Conservation (phyloP, 352 stramenopile genomes). For the Phytophthora chlamydospora region DNA sequence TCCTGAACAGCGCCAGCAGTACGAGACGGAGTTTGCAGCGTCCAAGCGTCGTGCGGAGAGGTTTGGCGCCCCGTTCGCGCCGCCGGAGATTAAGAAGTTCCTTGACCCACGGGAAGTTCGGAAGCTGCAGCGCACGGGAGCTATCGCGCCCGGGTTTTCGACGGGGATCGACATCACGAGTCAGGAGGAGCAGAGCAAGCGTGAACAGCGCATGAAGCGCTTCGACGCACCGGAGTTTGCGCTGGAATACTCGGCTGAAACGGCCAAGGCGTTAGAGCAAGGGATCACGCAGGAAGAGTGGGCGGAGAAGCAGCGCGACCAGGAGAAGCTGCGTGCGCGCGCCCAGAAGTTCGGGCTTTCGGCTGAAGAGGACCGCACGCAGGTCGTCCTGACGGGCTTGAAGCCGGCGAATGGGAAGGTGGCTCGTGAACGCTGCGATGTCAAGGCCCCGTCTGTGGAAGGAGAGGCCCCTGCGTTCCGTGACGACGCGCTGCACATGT, state of each 20-base stretch:
- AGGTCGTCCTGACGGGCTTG: conserved; percentile 34
- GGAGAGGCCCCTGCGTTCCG: conserved; percentile 48
- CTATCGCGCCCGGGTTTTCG: conserved; percentile 59
- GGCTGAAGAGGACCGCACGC: conserved; percentile 40
- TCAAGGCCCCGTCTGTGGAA: conserved; percentile 29
- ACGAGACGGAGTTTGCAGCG: conserved; percentile 47
- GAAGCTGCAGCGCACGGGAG: conserved; percentile 75
- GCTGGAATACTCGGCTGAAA: conserved; percentile 69
- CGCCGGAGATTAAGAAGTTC: conserved; percentile 77
- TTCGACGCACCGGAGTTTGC: conserved; percentile 83
- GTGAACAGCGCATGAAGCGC: conserved; percentile 77
- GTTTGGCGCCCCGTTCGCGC: conserved; percentile 69
- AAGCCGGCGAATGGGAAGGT: conserved; percentile 63
- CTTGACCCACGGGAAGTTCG: conserved; percentile 79
- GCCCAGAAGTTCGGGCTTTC: conserved; percentile 78
- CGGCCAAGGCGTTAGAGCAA: conserved; percentile 58
- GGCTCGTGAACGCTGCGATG: conserved; percentile 60
- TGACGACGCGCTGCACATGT: conserved; percentile 83
- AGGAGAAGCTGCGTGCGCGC: conserved; percentile 67
- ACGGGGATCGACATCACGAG: conserved; percentile 79
- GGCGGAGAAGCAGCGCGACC: conserved; percentile 57
- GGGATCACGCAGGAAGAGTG: conserved; percentile 81
- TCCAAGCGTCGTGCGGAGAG: conserved; percentile 60
- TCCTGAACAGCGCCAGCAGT: conserved; percentile 53
- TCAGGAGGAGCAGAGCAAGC: conserved; percentile 66